phyloP scores from a whole-genome alignment of 2,329 filamentous ascomycete genomes.

The Penicillium sp. region DNA sequence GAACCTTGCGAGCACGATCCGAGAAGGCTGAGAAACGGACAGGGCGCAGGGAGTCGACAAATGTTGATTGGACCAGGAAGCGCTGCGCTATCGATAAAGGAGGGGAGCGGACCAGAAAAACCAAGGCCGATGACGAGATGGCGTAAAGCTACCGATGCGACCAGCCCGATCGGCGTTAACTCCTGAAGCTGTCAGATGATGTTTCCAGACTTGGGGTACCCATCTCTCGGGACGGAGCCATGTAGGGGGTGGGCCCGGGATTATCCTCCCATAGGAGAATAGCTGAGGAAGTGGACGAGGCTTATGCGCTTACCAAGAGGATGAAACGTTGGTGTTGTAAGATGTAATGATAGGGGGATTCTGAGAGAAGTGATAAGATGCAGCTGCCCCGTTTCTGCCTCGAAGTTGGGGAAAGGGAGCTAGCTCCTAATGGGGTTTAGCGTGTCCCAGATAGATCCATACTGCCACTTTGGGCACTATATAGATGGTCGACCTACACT shows the following conservation, averaged over 20 bases:
- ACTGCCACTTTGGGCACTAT: neutral
- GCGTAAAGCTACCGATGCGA: conserved; percentile 27
- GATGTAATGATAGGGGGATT: neutral
- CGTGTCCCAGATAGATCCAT: neutral
- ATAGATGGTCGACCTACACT: no score
- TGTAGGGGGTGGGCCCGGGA: conserved; percentile 2
- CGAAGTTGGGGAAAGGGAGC: conserved; percentile 11
- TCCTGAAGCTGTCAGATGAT: conserved; percentile 23
- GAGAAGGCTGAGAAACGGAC: conserved; percentile 10
- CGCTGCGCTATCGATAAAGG: conserved; percentile 18
- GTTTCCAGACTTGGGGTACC: conserved; percentile 2
- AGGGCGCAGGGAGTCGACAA: conserved; percentile 1
- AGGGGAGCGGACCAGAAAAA: conserved; percentile 9
- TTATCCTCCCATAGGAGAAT: neutral
- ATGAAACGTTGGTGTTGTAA: neutral
- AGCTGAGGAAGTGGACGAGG: neutral
- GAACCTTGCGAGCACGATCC: conserved; percentile 17
- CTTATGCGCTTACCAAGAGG: neutral
- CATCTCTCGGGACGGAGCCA: conserved; percentile 9
- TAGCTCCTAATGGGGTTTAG: conserved; percentile 3
- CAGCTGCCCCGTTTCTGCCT: neutral
- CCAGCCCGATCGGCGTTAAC: conserved; percentile 22
- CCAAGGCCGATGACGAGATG: conserved; percentile 24
- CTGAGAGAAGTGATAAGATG: neutral
- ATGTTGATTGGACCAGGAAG: conserved; percentile 25